A percentile compares a stretch with the other conserved stretches of the same genome.
phyloP scores from a whole-genome alignment of 371 early-diverging fungal species.

The Lichtheimia ornata region DNA sequence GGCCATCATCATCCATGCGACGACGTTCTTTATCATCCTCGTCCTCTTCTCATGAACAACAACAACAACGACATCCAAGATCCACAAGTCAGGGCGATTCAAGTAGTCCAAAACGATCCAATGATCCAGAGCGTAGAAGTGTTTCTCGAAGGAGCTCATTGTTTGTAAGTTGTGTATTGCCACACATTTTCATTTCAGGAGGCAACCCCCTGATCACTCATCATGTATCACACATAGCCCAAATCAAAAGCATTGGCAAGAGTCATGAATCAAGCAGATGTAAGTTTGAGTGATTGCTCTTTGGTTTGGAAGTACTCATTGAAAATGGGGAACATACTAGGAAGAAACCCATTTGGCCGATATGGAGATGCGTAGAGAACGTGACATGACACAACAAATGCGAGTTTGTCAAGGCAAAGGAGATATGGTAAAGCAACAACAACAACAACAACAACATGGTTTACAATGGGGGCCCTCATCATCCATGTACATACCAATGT shows the following conservation, averaged over 20 bases:
- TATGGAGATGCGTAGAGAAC: constrained; percentile 46
- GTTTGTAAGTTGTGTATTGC: constrained; percentile 25
- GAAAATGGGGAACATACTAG: constrained; percentile 17
- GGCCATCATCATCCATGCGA: background rate
- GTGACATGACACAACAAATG: constrained; percentile 32
- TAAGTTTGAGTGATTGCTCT: constrained; percentile 10
- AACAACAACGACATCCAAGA: constrained; percentile 6
- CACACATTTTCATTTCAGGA: background rate
- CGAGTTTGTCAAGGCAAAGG: constrained; percentile 18
- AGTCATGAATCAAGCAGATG: constrained; percentile 44
- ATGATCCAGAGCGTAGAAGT: constrained; percentile 41
- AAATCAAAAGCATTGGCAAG: constrained; percentile 44
- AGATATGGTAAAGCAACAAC: background rate
- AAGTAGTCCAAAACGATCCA: constrained; percentile 10
- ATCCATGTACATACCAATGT: too few species aligned
- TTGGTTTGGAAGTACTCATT: background rate
- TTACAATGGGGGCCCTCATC: too few species aligned
- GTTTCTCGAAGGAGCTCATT: constrained; percentile 42
- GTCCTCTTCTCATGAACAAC: background rate
- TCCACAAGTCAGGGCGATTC: constrained; percentile 15
- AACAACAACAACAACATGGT: too few species aligned
- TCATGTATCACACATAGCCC: constrained; percentile 22
- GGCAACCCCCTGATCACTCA: background rate
- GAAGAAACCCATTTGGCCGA: constrained; percentile 46
- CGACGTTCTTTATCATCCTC: constrained; percentile 9